Evolutionary conservation across 768 basidiomycete genomes (phyloP).

Genomic region (Ephemerocybe angulata): DNA sequence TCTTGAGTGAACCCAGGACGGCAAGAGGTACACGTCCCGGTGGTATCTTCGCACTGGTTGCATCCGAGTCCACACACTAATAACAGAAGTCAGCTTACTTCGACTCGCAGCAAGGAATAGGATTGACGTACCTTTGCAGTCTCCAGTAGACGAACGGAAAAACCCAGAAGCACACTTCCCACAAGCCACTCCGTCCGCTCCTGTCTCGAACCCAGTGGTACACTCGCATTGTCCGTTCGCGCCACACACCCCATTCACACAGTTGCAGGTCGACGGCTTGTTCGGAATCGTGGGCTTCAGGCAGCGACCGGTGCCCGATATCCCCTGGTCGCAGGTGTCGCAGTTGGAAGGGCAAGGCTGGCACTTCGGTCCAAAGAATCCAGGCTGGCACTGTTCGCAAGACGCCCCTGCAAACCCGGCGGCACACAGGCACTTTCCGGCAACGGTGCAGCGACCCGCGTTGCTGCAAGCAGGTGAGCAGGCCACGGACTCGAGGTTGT

Average conservation of each 20-base stretch:
- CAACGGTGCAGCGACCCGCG: constrained; percentile 64
- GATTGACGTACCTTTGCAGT: constrained; percentile 63
- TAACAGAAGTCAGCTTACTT: too few relatives aligned
- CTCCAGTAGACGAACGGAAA: constrained; percentile 65
- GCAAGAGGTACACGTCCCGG: constrained; percentile 73
- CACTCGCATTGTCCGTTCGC: constrained; percentile 69
- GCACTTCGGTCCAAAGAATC: constrained; percentile 76
- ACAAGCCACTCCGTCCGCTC: constrained; percentile 71
- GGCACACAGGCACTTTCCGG: constrained; percentile 69
- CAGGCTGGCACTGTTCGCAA: constrained; percentile 73
- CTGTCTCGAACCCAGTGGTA: constrained; percentile 71
- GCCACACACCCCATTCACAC: constrained; percentile 75
- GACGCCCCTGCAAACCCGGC: constrained; percentile 72
- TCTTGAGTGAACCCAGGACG: constrained; percentile 65
- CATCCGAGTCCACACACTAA: constrained; percentile 75
- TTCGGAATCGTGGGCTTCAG: constrained; percentile 47
- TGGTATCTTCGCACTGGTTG: constrained; percentile 58
- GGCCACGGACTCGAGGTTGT: constrained; percentile 66
- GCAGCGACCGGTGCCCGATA: constrained; percentile 74
- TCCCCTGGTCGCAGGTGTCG: constrained; percentile 71
- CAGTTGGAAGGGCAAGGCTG: constrained; percentile 68
- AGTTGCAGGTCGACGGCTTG: constrained; percentile 69
- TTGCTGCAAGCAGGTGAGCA: constrained; percentile 78
- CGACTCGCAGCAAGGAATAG: too few relatives aligned
- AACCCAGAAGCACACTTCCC: constrained; percentile 72